Conservation (phyloP, 495 filamentous ascomycete species). For the Amphirosellinia nigrospora region DNA sequence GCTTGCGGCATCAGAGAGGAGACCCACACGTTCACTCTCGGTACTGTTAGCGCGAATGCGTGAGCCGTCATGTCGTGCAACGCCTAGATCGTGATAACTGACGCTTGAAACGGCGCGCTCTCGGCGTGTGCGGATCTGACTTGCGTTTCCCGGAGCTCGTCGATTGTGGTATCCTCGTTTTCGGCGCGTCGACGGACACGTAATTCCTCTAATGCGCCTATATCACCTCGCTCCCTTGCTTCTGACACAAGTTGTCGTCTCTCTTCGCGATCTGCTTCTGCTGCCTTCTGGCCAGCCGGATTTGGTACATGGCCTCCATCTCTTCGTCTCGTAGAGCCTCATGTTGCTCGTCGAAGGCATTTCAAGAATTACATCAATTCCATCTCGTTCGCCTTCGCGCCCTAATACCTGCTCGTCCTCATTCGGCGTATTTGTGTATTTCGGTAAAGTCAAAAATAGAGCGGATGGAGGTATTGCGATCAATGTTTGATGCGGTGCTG, state of each 20-base stretch:
- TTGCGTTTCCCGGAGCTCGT: constrained; percentile 68
- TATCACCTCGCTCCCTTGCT: constrained; percentile 73
- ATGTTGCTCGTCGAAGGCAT: constrained; percentile 61
- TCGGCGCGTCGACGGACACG: constrained; percentile 47
- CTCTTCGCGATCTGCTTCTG: constrained; percentile 81
- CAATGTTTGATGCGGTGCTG: constrained; percentile 52
- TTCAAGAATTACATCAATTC: constrained; percentile 91
- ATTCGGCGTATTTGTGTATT: constrained; percentile 70
- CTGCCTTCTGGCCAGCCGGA: constrained; percentile 76
- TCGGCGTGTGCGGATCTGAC: constrained; percentile 64
- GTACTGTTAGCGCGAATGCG: constrained; percentile 80
- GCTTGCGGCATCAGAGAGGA: constrained; percentile 73
- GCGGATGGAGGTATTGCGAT: constrained; percentile 84
- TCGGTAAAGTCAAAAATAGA: constrained; percentile 92
- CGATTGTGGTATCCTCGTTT: constrained; percentile 46
- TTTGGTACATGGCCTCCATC: constrained; percentile 92
- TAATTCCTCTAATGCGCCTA: constrained; percentile 65
- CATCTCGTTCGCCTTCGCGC: constrained; percentile 87
- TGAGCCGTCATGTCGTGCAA: constrained; percentile 87
- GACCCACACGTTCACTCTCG: constrained; percentile 76
- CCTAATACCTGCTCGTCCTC: constrained; percentile 85
- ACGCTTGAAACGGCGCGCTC: constrained; percentile 82
- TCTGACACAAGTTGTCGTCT: constrained; percentile 68
- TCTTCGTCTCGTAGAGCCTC: constrained; percentile 85
- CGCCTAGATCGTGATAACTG: constrained; percentile 82